Percentiles rank a stretch among this genome's conserved stretches.
Conservation (phyloP, 257 asterid genomes). For the Mentha longifolia region DNA sequence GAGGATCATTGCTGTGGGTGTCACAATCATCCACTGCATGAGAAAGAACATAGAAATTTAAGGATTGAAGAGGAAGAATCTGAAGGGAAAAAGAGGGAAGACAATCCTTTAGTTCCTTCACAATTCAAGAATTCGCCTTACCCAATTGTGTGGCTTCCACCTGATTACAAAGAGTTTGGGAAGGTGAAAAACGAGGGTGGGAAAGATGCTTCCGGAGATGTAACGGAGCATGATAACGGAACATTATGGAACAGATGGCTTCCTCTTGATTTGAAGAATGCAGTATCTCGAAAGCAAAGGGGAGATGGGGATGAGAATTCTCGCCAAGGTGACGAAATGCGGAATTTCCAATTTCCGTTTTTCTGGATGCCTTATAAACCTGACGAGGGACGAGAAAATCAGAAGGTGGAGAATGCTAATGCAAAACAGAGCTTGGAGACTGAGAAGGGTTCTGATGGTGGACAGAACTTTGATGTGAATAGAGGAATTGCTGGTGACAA, state of each 20-base stretch:
- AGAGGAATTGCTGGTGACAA: slow-evolving; percentile 13
- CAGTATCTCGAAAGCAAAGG: slow-evolving; percentile 34
- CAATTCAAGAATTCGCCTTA: slow-evolving; percentile 38
- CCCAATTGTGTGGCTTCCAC: slow-evolving; percentile 53
- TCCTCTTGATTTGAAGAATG: slow-evolving; percentile 42
- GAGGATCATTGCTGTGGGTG: slow-evolving; percentile 64
- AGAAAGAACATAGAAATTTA: slow-evolving; percentile 41
- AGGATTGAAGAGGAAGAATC: slow-evolving; percentile 62
- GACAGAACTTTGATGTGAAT: slow-evolving; percentile 12
- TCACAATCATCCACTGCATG: slow-evolving; percentile 40
- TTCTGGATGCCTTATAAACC: slow-evolving; percentile 66
- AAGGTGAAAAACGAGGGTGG: slow-evolving; percentile 21
- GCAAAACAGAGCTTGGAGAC: slow-evolving; percentile 25
- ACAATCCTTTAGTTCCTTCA: slow-evolving; percentile 43
- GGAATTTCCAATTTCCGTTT: slow-evolving; percentile 50
- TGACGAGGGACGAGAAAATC: slow-evolving; percentile 31
- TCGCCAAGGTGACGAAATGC: slow-evolving; percentile 30
- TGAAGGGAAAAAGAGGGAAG: slow-evolving; percentile 33
- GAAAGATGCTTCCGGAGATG: slow-evolving; percentile 29
- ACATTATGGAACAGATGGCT: slow-evolving; percentile 43
- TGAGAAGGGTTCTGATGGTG: slow-evolving; percentile 20
- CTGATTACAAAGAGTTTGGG: slow-evolving; percentile 31
- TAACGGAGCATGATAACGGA: slow-evolving; percentile 27
- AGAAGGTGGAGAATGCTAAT: slow-evolving; percentile 10
- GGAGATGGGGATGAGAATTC: slow-evolving; percentile 27